These are phyloP conservation scores for Chaetoceros muelleri DNA, from an alignment of 108 stramenopile genomes.

Conservation along the genomic window DNA sequence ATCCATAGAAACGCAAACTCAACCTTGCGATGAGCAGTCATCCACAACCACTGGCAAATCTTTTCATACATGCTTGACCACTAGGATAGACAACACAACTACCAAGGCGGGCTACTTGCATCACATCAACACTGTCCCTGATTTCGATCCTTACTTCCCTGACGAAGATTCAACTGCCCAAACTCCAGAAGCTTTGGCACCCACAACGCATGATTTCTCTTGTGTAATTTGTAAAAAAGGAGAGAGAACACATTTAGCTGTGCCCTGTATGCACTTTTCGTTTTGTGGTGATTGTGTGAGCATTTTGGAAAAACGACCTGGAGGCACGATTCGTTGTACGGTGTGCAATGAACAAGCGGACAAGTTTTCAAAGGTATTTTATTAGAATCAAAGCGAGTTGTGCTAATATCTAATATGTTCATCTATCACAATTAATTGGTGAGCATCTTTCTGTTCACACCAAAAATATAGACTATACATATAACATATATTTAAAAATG, in stretches of 20 bases:
- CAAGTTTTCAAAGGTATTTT: not conserved
- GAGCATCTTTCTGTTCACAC: no score
- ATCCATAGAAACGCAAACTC: no score
- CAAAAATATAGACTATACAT: no score
- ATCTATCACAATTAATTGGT: no score
- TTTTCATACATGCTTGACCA: no score
- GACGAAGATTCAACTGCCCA: not conserved
- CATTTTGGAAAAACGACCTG: not conserved
- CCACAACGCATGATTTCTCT: not conserved
- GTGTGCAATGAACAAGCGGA: not conserved
- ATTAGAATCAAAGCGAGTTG: not conserved
- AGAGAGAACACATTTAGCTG: slow-evolving; percentile 21
- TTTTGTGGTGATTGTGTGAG: slow-evolving; percentile 20
- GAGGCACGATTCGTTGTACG: not conserved
- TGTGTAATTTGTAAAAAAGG: slow-evolving; percentile 16
- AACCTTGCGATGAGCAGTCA: no score
- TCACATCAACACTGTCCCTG: no score
- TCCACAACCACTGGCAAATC: no score
- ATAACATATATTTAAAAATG: no score
- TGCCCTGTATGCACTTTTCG: slow-evolving; percentile 30
- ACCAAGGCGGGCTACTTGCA: no score
- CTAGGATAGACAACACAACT: no score
- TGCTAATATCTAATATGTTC: no score
- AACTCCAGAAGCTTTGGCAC: not conserved
- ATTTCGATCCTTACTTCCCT: not conserved